Base-by-base conservation (phyloP, 305 asterid genomes). In the Solanum hybrid region DNA sequence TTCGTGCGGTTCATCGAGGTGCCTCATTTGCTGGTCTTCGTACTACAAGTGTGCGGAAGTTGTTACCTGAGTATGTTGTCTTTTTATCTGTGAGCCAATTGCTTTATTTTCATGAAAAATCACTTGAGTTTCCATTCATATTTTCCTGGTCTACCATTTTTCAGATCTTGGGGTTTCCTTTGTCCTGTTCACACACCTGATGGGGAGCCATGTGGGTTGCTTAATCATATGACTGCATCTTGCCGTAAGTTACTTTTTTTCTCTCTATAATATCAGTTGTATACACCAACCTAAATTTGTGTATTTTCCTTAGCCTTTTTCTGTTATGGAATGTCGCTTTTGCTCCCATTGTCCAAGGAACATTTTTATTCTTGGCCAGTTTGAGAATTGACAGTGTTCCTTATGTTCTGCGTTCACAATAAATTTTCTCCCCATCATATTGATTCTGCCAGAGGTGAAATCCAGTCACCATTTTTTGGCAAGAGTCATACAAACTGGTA, bases 181-280 rank as follows among this genome's bases (percentile, higher is more conserved):
- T 97, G 99, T 91, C 99, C 99, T 93, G 99, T 97, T 92, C 99
- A 97, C 92, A 97, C 99, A 90, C 99, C 99, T 57, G 98, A 96
- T 92, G 99, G 99, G 89, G 99, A 95, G 94, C 99, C 99, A 78
- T 97, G 99, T 91, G 99, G 99, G 88, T 93, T 97, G 92, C 94
- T 97, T 92, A 97, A 97, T 90, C 99, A 96, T 93, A 93, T 97
- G 98, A 94, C 99, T 92, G 91, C 95, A 34, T 86, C 99, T 91
- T 97, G 99, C 92, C 97, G 99, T 97, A 95, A 96, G 99, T 90
- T 90, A 82, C 36, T 80, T 24, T 87, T 51, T 90, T 82, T 20
- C 61, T 35, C 2, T 24, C 61, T 35, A 18, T 61, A 61, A 61
- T 61, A 8, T 61, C 74, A 26, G 76, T 51, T 40, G 80, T 61